Base-by-base conservation (phyloP, 2,329 filamentous ascomycete genomes). In the Xylaria sp. region DNA sequence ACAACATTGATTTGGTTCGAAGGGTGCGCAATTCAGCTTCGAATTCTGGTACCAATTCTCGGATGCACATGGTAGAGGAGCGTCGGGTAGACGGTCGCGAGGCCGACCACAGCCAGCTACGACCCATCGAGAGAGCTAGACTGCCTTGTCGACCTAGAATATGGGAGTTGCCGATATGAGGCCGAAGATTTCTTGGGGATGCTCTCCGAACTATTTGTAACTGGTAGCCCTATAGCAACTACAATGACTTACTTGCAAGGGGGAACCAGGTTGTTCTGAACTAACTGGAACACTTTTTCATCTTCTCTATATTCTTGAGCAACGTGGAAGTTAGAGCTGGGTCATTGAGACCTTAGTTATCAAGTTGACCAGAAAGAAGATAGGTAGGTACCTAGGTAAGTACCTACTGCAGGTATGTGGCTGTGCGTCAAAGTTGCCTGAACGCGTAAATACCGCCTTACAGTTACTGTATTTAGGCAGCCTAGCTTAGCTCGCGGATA, bases 391-490 rank as follows among this genome's bases (percentile, higher is more conserved):
- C n/a, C n/a, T n/a, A n/a, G n/a, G n/a, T n/a, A n/a, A n/a, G n/a
- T n/a, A n/a, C n/a, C n/a, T n/a, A 33, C 33, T 33, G 28, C 40
- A 15, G n/a, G 6, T 48, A 26, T 61, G 59, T 67, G 61, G 61
- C 57, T 67, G 61, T 65, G 53, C 15, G 10, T 38, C 20, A 38
- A 17, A 11, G 36, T 44, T 59, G 62, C 57, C 57, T 62, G 53
- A 65, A 65, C 66, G 66, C 66, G 61, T 65, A 44, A 64, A 67
- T 28, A 51, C 26, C 13, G 31, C 31, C 31, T 33, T 33, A 33
- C 31, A 33, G 33, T 33, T 33, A 40, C 38, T 11, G 6, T 33
- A 17, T 15, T 33, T 53, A 53, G 49, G 26, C 49, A 49, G 15
- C 49, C 26, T 40, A 40, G 33, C n/a, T n/a, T 38, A 38, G 33